Base-by-base conservation (phyloP, 2,329 filamentous ascomycete genomes). In the Talaromyces sp. region DNA sequence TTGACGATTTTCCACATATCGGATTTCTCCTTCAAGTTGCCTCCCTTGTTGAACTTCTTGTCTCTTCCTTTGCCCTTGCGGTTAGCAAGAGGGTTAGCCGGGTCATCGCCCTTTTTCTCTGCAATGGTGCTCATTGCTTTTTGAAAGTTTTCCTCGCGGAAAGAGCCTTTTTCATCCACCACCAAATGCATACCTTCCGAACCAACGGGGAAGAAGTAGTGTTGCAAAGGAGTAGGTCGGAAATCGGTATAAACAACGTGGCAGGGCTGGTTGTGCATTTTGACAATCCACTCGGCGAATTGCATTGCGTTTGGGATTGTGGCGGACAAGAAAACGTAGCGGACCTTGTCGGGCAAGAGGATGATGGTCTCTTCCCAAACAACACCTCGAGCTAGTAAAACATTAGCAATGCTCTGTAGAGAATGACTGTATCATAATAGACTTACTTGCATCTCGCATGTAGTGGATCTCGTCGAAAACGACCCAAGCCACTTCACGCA, bases 321-420 rank as follows among this genome's bases (percentile, higher is more conserved):
- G 64, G 94, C 94, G 32, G 95, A 99, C 62, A 99, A 80, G 77
- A 99, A 99, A 59, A 99, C 95, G 71, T 97, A 99, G 78, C 92
- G 90, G 66, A 99, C 95, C 83, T 99, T 97, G 80, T 99, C 94
- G 3, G 94, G 94, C 31, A 99, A 82, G 66, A 99, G 83, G 70
- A 99, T 99, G 72, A 99, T 97, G 43, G 94, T 97, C 80, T 99
- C 94, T 75, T 99, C 94, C 94, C 94, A 99, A 2, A 99, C 94
- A 0, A 99, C 94, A 80, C 94, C 94, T 76, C 94, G 85, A 56
- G 86, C 84, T 77, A 63, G 32, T 27, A 53, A 5, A 35, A 24
- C 31, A 46, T 72, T 57, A 73, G 65, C 57, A 35, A 50, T 31
- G 14, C 11, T 3, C 41, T 43, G 35, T 11, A 51, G 38, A 29